These are phyloP conservation scores for Alloteropsis semialata DNA, from an alignment of 176 grass and related monocot genomes.

Conservation along the genomic window DNA sequence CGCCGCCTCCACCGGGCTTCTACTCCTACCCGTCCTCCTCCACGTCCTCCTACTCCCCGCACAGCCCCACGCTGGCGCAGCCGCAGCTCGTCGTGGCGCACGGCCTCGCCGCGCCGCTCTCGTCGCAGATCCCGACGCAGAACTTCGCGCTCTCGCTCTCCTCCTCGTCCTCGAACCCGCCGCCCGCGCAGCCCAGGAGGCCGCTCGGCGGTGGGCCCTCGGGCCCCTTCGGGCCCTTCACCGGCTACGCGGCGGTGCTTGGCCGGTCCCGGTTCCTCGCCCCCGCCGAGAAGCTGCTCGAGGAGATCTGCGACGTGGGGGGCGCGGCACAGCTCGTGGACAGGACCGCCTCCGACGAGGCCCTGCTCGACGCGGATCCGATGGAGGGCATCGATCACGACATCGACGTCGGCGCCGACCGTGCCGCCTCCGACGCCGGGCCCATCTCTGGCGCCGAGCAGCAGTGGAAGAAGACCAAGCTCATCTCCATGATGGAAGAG, in stretches of 20 bases:
- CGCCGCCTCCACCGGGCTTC: slow-evolving; percentile 26
- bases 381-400: slow-evolving; percentile 39
- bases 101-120: slow-evolving; percentile 5
- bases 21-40: slow-evolving; percentile 54
- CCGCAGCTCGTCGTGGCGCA: slow-evolving; percentile 26
- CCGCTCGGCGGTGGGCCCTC: neutral
- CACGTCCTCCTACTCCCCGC: slow-evolving; percentile 55
- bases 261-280: slow-evolving; percentile 72
- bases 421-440: slow-evolving; percentile 27
- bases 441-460: slow-evolving; percentile 59
- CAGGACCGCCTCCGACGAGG: slow-evolving; percentile 28
- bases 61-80: slow-evolving; percentile 42
- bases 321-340: slow-evolving; percentile 30
- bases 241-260: slow-evolving; percentile 79
- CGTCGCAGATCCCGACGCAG: slow-evolving; percentile 51
- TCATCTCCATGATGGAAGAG: slow-evolving; percentile 97
- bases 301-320: slow-evolving; percentile 80
- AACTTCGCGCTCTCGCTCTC: slow-evolving; percentile 70
- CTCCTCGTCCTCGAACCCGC: slow-evolving; percentile 44
- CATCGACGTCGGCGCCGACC: slow-evolving; percentile 37
- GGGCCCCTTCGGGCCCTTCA: slow-evolving; percentile 69
- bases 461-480: slow-evolving; percentile 94
- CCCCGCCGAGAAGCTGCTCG: slow-evolving; percentile 81
- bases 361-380: slow-evolving; percentile 50
- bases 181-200: neutral